Conservation (phyloP, 345 rosid species). For the Excoecaria agallocha region DNA sequence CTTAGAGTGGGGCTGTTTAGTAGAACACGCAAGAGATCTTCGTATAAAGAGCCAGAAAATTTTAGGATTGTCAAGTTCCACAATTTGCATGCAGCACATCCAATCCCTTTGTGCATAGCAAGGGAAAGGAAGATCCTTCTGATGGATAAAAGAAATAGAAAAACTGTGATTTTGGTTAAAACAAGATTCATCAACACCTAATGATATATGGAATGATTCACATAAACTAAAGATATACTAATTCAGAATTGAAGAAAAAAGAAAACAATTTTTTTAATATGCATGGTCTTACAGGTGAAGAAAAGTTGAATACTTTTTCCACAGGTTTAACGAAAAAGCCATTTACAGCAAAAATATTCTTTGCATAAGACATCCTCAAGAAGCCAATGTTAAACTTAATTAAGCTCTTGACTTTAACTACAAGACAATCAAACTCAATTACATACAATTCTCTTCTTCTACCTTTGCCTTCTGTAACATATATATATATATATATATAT, state of each 20-base stretch:
- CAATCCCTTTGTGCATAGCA: too few species aligned
- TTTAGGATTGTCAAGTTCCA: too few species aligned
- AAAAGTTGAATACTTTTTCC: conserved; percentile 20
- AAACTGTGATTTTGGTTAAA: not conserved
- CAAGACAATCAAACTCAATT: conserved; percentile 48
- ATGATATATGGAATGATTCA: not conserved
- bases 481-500: too few species aligned
- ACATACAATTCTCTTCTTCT: conserved; percentile 32
- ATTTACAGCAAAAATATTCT: conserved; percentile 13
- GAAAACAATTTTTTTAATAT: not conserved
- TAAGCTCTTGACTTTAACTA: conserved; percentile 37
- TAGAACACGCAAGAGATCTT: too few species aligned
- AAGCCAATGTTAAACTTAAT: conserved; percentile 36
- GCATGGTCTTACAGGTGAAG: not conserved
- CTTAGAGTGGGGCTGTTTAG: too few species aligned
- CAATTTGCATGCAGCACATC: too few species aligned
- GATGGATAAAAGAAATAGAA: not conserved
- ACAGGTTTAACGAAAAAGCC: conserved; percentile 12
- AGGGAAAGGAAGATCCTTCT: not conserved
- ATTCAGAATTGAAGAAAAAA: conserved; percentile 12
- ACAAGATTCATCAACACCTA: conserved; percentile 1
- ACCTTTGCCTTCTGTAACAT: conserved; percentile 15
- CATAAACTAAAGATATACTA: not conserved
- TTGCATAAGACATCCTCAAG: conserved; percentile 32
- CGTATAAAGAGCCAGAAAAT: too few species aligned